These are phyloP conservation scores for Sungouiozyma intestinalis DNA, from an alignment of 805 yeast genomes.

Conservation along the genomic window DNA sequence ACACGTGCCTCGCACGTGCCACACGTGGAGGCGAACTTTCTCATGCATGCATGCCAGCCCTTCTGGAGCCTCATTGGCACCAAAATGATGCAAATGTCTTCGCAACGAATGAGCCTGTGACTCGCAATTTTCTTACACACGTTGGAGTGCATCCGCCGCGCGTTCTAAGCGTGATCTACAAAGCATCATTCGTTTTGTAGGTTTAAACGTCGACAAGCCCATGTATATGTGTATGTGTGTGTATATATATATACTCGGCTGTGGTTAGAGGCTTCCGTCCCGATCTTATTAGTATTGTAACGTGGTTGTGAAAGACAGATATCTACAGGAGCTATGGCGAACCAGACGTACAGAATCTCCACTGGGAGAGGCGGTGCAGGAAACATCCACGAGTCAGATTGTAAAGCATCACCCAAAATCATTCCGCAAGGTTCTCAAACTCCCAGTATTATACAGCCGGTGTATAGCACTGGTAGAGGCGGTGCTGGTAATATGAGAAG, in stretches of 20 bases:
- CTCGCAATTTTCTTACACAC: neutral
- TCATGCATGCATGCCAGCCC: too few species aligned
- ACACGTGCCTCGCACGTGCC: too few species aligned
- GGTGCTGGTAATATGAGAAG: conserved; percentile 68
- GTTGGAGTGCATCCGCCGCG: neutral
- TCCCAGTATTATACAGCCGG: conserved; percentile 45
- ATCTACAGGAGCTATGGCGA: neutral
- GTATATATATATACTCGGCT: too few species aligned
- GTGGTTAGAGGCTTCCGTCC: too few species aligned
- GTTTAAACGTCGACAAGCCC: too few species aligned
- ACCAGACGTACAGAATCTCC: conserved; percentile 23
- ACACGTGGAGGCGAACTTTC: too few species aligned
- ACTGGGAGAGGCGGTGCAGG: conserved; percentile 80
- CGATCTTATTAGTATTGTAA: too few species aligned
- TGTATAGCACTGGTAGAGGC: conserved; percentile 66
- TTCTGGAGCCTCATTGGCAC: neutral
- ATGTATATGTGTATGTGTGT: too few species aligned
- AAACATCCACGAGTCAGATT: conserved; percentile 39
- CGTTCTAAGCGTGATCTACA: neutral
- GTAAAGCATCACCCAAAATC: conserved; percentile 43
- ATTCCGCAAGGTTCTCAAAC: conserved; percentile 52
- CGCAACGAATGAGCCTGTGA: neutral
- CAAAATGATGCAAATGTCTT: neutral
- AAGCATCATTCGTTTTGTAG: neutral
- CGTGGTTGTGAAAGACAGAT: too few species aligned